These are phyloP conservation scores for Penicillium sp. DNA, from an alignment of 2,329 filamentous ascomycete species.

Conservation along the genomic window DNA sequence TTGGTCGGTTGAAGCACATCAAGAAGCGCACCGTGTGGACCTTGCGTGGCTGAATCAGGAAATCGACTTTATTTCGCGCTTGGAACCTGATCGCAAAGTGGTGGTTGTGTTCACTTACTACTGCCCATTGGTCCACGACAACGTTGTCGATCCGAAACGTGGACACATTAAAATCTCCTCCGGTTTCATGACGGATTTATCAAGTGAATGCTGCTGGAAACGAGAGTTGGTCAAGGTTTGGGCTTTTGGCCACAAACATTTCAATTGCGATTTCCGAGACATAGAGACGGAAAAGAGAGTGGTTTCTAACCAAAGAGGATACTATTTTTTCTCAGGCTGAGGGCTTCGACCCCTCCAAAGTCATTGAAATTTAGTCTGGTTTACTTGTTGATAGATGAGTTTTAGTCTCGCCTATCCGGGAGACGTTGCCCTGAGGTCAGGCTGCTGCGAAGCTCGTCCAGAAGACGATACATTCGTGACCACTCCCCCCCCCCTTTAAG, in stretches of 20 bases:
- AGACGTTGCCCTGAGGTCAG: too few relatives aligned
- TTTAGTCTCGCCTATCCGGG: too few relatives aligned
- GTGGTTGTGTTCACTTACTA: constrained; percentile 1
- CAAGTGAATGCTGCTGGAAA: constrained; percentile 31
- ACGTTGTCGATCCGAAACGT: constrained; percentile 21
- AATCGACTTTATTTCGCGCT: constrained; percentile 6
- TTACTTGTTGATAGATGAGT: too few relatives aligned
- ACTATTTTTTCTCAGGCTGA: too few relatives aligned
- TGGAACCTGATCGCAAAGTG: constrained; percentile 7
- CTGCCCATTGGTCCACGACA: constrained; percentile 5
- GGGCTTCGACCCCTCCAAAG: too few relatives aligned
- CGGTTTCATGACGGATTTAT: constrained; percentile 38
- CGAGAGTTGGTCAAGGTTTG: constrained; percentile 32
- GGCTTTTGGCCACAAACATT: constrained; percentile 45
- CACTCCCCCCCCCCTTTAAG: too few relatives aligned
- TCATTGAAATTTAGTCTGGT: too few relatives aligned
- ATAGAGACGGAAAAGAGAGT: constrained; percentile 18
- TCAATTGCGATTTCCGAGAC: constrained; percentile 34
- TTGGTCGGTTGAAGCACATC: constrained; percentile 18
- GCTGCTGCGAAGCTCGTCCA: too few relatives aligned
- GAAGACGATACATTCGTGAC: too few relatives aligned
- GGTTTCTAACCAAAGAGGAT: constrained; percentile 37
- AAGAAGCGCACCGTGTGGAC: constrained; percentile 11
- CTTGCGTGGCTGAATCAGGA: constrained; percentile 9
- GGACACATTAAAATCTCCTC: constrained; percentile 18